Evolutionary conservation across 345 rosid species (phyloP), one percentile per base, ranked within the genome.

Genomic region (Arabidopsis thaliana): DNA sequence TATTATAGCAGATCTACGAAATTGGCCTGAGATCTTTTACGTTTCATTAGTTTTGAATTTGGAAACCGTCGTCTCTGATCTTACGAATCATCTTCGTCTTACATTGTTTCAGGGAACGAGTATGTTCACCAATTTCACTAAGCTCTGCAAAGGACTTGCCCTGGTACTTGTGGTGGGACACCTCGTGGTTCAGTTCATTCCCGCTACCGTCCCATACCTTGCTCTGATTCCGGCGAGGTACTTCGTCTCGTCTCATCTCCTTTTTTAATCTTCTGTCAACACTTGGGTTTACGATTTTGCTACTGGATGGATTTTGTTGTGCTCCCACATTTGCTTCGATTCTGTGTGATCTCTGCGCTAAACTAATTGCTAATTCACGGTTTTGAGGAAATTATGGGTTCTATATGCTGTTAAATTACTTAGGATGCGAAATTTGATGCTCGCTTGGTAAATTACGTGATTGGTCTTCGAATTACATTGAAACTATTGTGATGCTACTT

Each of bases 161-260:
- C 89, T 86, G 58, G 89, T 96, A 38, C 91, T 93, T 33, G 85
- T 88, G 23, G 81, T 81, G 16, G 98, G 93, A 2, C 95, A 96
- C 87, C 52, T 84, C 82, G 79, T 86, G 33, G 95, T 93, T 83
- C 99, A 85, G 81, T 72, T 91, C 82, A 55, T 93, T 32, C 99
- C 99, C 40, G 70, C 89, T 2, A 80, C 96, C 59, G 75, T 89
- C 51, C 12, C 78, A 33, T 91, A 88, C 78, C 89, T 96, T 53
- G 95, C 98, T 63, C 87, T 96, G 12, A 96, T 96, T 82, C 99
- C 98, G 23, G 96, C 99, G 40, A 88, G 88, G 98, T 89, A 77
- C 63, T 37, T 66, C 44, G 16, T 53, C 20, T 61, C 46, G 51
- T 57, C 4, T 53, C 30, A 16, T 16, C 20, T 16, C 20, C 20